Evolutionary conservation across 805 yeast genomes (phyloP), one percentile per base, ranked within the genome.

Genomic region (Saturnispora halmiae): DNA sequence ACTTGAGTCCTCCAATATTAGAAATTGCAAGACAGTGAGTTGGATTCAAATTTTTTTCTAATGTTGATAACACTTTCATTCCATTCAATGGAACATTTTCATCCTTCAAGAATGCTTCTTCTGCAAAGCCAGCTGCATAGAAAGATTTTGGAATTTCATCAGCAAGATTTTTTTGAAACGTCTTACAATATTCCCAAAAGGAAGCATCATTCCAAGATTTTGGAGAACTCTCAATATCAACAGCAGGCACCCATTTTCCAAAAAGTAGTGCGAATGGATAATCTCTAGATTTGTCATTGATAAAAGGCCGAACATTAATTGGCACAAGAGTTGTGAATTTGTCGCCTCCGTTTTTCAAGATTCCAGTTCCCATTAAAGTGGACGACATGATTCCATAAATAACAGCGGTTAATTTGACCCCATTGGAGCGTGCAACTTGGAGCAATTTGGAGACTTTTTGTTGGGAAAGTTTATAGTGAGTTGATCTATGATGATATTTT

Each of bases 21-120:
- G 49, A 46, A 14, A 46, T 46, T 13, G 33, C 40, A 3, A 43
- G 9, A 4, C 45, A 34, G 9, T 42, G 31, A 3, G 28, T 29
- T 1, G 49, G 49, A 4, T 31, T 19, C 2, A n/a, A 9, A 25
- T 46, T 42, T n/a, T 35, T 29, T 7, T 27, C 32, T 15, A 38
- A 13, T 6, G 40, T 16, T 4, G 36, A 34, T 20, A 46, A 11
- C 4, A 11, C 16, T 4, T 25, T 8, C 36, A 46, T 38, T 7
- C 26, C 24, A 6, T 28, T 29, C 13, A 16, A 5, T 2, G 42
- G 38, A 2, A 38, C 21, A 10, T 25, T 11, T 11, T 19, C 20
- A 25, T 42, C 33, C 5, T 26, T 15, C 3, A 13, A 11, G 9
- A 28, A 41, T 11, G 11, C 19, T 3, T 21, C 22, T 29, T 46